Conservation (phyloP, 2,329 filamentous ascomycete genomes). For the Hypomyces rosellus region DNA sequence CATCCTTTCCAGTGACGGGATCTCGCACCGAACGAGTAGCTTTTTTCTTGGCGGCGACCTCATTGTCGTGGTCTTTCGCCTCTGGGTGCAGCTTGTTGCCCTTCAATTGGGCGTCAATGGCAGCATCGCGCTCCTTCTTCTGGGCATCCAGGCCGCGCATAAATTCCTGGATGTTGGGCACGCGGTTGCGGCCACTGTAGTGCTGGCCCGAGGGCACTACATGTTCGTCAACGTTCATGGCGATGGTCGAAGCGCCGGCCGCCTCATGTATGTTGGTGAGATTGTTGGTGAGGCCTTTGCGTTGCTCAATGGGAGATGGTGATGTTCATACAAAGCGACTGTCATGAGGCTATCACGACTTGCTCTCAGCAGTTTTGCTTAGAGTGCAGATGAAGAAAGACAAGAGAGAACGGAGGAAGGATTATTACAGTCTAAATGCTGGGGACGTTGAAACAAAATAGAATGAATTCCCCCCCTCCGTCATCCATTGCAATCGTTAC, state of each 20-base stretch:
- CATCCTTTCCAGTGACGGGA: slow-evolving; percentile 78
- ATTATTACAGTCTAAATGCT: neutral
- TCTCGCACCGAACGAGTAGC: slow-evolving; percentile 72
- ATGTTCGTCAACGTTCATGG: slow-evolving; percentile 35
- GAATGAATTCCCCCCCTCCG: neutral
- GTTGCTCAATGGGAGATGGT: slow-evolving; percentile 9
- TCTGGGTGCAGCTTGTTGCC: slow-evolving; percentile 30
- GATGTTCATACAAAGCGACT: neutral
- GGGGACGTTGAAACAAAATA: neutral
- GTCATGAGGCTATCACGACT: too few relatives aligned
- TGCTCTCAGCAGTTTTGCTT: too few relatives aligned
- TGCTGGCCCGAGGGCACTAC: slow-evolving; percentile 51
- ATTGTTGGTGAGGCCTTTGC: neutral
- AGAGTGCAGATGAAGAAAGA: too few relatives aligned
- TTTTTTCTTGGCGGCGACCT: slow-evolving; percentile 30
- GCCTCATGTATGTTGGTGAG: neutral
- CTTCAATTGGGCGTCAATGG: slow-evolving; percentile 55
- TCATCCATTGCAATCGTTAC: neutral
- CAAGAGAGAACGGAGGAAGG: too few relatives aligned
- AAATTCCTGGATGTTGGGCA: slow-evolving; percentile 84
- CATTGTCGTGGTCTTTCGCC: slow-evolving; percentile 37
- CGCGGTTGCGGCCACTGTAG: slow-evolving; percentile 76
- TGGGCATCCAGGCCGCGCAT: slow-evolving; percentile 71
- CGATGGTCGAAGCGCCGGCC: neutral
- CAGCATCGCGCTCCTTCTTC: slow-evolving; percentile 67